Evolutionary conservation across 768 basidiomycete genomes (phyloP), one percentile per base, ranked within the genome.

Genomic region (Podaxis mareebaensis): DNA sequence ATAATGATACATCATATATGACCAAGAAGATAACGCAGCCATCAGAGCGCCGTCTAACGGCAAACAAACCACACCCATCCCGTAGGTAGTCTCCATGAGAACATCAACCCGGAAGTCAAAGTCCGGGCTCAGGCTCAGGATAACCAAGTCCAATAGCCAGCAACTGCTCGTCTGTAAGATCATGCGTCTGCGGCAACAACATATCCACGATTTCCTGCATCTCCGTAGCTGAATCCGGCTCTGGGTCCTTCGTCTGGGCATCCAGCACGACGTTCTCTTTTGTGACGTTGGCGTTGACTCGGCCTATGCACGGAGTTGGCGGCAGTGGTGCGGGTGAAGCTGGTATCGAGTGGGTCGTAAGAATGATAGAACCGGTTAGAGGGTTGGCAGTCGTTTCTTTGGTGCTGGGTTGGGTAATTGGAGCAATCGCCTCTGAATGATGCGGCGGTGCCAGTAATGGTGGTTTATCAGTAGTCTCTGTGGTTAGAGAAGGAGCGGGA

Each of bases 201-300:
- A 63, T 63, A 28, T 56, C 48, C 30, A 20, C 54, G 5, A 63
- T 51, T 40, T 63, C 55, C 30, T 57, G 33, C 20, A 55, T 55
- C 7, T 55, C 53, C 17, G 46, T n/a, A 51, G 58, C n/a, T 22
- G 49, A 51, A 58, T 49, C 58, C 6, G 30, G 24, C 20, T 49
- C 54, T 13, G n/a, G 10, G 54, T 20, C n/a, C 4, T 10, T 8
- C 11, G 26, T 24, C 10, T 56, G 54, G 5, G 36, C 10, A 13
- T 40, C 22, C 13, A 24, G 36, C 24, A 13, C 17, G 26, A 28
- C 20, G 26, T 12, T 36, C 39, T 56, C 36, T 5, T 46, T 46
- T n/a, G 17, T 17, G 17, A 20, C 7, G 3, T 46, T n/a, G 7
- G 20, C 1, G 44, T 10, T n/a, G 3, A 2, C 7, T 8, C 20